Evolutionary conservation across 202 grass and related monocot species (phyloP), one percentile per base, ranked within the genome.

Genomic region (Tripidium arundinaceum): DNA sequence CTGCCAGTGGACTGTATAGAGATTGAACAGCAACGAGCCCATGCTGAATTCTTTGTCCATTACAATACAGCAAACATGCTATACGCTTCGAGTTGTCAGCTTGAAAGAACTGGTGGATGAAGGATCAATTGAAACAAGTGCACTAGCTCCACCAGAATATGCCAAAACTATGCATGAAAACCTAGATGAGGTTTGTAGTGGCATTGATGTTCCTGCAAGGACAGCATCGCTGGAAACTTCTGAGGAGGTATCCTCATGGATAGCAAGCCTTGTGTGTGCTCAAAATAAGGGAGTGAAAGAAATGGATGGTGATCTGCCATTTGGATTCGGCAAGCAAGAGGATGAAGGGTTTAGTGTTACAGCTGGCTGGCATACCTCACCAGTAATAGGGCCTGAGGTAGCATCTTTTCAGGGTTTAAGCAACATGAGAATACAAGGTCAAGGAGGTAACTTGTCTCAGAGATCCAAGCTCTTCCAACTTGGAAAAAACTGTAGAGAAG

Each of bases 281-380:
- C 86, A 91, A 50, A 65, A 77, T 41, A 86, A 72, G 65, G 83
- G 64, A 80, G 73, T 14, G 54, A 83, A 86, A 76, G 80, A 77
- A 45, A 55, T 83, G 61, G 71, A 52, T 69, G 36, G 34, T 50
- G 77, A 76, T 25, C 19, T 89, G 39, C 76, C 88, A 83, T 83
- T 90, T 76, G 65, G 65, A 70, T 90, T 90, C 47, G 72, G 68
- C 67, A 89, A 90, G 64, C 79, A 83, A 40, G 79, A 90, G 61
- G 79, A 76, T 84, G 91, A 94, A 90, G 87, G 80, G n/a, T 94
- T 92, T 42, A 93, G 83, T 65, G 84, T 87, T 50, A 92, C 83
- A 22, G 49, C 86, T 78, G 87, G 77, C n/a, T 90, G 90, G 88
- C 66, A 11, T 79, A 66, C 81, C 74, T 81, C 83, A n/a, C 45